Evolutionary conservation across 768 basidiomycete species (phyloP), one percentile per base, ranked within the genome.

Genomic region (Tulasnella sp.): DNA sequence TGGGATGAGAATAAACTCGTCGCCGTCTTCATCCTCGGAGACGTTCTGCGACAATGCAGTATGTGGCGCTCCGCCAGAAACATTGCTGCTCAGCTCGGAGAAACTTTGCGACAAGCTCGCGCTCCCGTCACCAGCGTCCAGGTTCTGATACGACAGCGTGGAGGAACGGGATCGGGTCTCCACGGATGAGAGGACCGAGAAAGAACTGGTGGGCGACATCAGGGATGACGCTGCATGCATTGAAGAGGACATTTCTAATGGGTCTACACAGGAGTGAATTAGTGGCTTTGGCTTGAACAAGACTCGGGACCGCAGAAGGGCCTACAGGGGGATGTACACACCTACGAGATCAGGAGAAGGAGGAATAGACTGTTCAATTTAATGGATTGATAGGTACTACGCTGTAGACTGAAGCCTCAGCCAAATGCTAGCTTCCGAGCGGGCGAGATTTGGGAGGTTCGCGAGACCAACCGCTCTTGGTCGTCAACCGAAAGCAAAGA

Each of bases 1-100:
- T 17, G 73, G 73, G 38, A 74, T 58, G 31, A 74, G 58, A 17
- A 74, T 74, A 37, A 64, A 67, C 29, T 74, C 73, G n/a, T 74
- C 73, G 37, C 31, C 71, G 36, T 74, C 14, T 12, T 74, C 73
- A 11, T 54, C 73, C 34, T 74, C 58, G 9, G n/a, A n/a, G 34
- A 37, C 29, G 42, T 29, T 39, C 40, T 42, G 52, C n/a, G 25
- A 49, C 42, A 25, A 36, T 22, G 72, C 72, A 22, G 52, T 25
- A 7, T 70, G 69, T 25, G 69, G 69, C 36, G 34, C 29, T 29
- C 36, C 37, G 4, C 36, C 36, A 12, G 36, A 38, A n/a, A 31
- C 40, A 22, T 37, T 37, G 40, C 69, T 70, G 69, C 37, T 42
- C 69, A 70, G 40, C 37, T 70, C 69, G 37, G 69, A 70, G 69